Percentiles rank a stretch among this genome's conserved stretches.
Evolutionary conservation across 106 monocot species (phyloP).

Genomic region (Allium fistulosum): DNA sequence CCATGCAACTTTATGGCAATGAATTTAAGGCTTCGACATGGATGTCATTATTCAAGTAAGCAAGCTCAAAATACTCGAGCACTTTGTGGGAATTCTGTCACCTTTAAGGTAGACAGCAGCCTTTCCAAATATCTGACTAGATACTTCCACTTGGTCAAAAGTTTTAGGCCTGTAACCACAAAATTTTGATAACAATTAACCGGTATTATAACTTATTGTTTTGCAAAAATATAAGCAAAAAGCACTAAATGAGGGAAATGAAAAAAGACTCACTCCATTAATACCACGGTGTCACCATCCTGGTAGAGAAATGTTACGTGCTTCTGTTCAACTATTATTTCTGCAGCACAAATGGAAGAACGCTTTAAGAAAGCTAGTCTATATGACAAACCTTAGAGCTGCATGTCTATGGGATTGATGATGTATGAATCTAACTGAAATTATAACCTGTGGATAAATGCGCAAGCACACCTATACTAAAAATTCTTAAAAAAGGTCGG

Average conservation of each 20-base stretch:
- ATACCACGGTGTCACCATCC: conserved; percentile 62
- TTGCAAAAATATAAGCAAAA: no score
- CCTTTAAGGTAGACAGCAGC: conserved; percentile 82
- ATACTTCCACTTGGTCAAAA: conserved; percentile 87
- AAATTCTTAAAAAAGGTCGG: no score
- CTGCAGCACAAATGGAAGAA: conserved; percentile 32
- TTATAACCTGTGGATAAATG: no score
- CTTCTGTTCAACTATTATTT: conserved; percentile 88
- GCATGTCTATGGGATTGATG: no score
- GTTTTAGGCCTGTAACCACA: conserved; percentile 54
- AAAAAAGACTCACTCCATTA: conserved; percentile 81
- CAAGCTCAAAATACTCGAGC: neutral
- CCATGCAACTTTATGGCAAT: no score
- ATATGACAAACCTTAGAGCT: neutral
- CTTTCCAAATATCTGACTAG: conserved; percentile 85
- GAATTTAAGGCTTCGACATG: no score
- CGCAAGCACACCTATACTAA: no score
- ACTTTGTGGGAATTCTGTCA: conserved; percentile 9
- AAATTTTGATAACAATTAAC: neutral
- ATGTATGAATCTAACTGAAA: no score
- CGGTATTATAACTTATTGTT: no score
- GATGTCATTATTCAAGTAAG: no score
- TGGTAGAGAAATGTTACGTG: conserved; percentile 71
- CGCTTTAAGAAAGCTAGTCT: neutral
- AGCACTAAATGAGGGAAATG: neutral